Conservation (phyloP, 192 early-diverging fungal genomes). For the Podila clonocystis region DNA sequence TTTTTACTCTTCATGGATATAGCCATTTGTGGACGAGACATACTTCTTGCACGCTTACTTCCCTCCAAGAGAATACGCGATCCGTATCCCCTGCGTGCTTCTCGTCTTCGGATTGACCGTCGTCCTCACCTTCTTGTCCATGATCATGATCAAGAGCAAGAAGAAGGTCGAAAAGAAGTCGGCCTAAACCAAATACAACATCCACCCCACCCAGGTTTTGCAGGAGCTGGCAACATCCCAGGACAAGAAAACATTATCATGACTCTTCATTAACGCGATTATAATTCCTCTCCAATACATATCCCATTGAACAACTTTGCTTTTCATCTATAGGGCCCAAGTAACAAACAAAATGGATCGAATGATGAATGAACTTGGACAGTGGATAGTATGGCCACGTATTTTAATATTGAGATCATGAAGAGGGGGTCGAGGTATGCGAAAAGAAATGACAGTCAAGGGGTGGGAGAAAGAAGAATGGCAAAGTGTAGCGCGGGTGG, state of each 20-base stretch:
- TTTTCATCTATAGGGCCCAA: no score
- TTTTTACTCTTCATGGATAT: background rate
- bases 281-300: no score
- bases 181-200: constrained; percentile 44
- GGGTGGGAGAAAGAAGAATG: constrained; percentile 1
- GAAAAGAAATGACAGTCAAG: no score
- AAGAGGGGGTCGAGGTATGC: no score
- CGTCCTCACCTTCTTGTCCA: constrained; percentile 80
- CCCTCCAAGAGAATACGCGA: constrained; percentile 85
- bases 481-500: background rate
- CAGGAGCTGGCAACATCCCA: background rate
- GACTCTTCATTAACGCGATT: no score
- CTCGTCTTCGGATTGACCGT: constrained; percentile 82
- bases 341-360: no score
- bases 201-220: background rate
- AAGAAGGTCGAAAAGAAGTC: constrained; percentile 81
- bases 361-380: no score
- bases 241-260: background rate
- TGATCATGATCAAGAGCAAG: constrained; percentile 85
- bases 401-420: no score
- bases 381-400: no score
- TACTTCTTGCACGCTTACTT: constrained; percentile 82
- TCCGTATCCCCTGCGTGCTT: constrained; percentile 85
- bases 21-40: constrained; percentile 86
- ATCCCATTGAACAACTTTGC: no score